Base-by-base conservation (phyloP, 306 rosid species). In the Corylus avellana region DNA sequence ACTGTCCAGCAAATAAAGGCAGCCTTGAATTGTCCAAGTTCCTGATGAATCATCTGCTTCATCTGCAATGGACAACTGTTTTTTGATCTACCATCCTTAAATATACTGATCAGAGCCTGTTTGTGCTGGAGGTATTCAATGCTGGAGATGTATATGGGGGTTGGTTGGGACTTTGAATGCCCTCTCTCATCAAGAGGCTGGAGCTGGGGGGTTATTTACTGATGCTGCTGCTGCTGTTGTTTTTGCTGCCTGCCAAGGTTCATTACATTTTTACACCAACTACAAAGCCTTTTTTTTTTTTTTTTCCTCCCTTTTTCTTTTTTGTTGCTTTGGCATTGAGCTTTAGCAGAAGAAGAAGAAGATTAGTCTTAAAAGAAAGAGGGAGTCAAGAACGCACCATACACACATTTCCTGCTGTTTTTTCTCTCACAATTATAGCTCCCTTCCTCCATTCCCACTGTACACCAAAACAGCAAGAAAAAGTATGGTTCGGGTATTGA, bases 331-430 rank as follows among this genome's bases (percentile, higher is more conserved):
- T 66, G 51, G 49, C 54, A 75, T 54, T 59, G 61, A 44, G 57
- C 27, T 72, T 58, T 70, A 54, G 35, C 2, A 32, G 62, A 39
- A 22, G 35, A 32, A 32, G 62, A 39, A 22, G 12, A 32, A 63
- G 61, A 73, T 25, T 39, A 49, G 81, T 73, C 71, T 78, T 78
- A 64, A 59, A 82, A 78, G 87, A 88, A 82, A 78, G 87, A 88
- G 97, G 89, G 89, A 95, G 98, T 95, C 98, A 95, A 95, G 98
- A 95, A 85, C 98, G 98, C 96, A 95, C 98, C 98, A 90, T 85
- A 88, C 80, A 14, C 44, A 51, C 74, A 48, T 81, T 62, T 81
- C 73, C 17, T 44, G 55, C 69, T 13, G 35, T 67, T 59, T 44
- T 76, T 76, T 76, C 55, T 66, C 53, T 53, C 4, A 4, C 16